Conservation (phyloP, 495 filamentous ascomycete genomes). For the Aspergillus heteromorphus region DNA sequence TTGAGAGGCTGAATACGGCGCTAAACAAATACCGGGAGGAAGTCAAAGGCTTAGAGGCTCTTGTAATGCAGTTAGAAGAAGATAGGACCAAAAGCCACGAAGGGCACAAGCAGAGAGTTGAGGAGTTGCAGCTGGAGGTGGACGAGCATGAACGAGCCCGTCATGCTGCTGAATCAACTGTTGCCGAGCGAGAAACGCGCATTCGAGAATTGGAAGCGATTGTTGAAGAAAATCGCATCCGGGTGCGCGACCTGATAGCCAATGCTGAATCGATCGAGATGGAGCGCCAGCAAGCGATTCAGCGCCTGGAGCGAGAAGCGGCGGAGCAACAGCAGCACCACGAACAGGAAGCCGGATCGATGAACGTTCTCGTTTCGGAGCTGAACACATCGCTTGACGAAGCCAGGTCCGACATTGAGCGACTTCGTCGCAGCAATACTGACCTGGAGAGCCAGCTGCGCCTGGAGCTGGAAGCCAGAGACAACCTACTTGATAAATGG, state of each 20-base stretch:
- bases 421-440: conserved; percentile 27
- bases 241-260: conserved; percentile 30
- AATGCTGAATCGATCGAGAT: conserved; percentile 29
- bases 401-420: conserved; percentile 26
- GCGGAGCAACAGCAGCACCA: conserved; percentile 28
- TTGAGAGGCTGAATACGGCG: conserved; percentile 56
- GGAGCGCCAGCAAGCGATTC: conserved; percentile 21
- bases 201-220: conserved; percentile 39
- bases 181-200: conserved; percentile 26
- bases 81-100: conserved; percentile 39
- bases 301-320: conserved; percentile 24
- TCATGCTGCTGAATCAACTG: conserved; percentile 29
- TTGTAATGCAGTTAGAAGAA: conserved; percentile 55
- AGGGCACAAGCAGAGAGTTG: conserved; percentile 30
- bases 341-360: conserved; percentile 37
- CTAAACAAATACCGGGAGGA: conserved; percentile 61
- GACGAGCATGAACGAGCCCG: conserved; percentile 32
- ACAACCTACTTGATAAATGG: conserved; percentile 36
- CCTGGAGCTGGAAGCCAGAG: conserved; percentile 31
- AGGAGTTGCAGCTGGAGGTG: conserved; percentile 34
- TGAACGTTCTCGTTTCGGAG: conserved; percentile 38
- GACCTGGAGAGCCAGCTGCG: conserved; percentile 33
- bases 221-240: conserved; percentile 32
- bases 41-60: conserved; percentile 52
- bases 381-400: conserved; percentile 34